Evolutionary conservation across 208 protist genomes (phyloP).

Genomic region (Lotmaria passim): DNA sequence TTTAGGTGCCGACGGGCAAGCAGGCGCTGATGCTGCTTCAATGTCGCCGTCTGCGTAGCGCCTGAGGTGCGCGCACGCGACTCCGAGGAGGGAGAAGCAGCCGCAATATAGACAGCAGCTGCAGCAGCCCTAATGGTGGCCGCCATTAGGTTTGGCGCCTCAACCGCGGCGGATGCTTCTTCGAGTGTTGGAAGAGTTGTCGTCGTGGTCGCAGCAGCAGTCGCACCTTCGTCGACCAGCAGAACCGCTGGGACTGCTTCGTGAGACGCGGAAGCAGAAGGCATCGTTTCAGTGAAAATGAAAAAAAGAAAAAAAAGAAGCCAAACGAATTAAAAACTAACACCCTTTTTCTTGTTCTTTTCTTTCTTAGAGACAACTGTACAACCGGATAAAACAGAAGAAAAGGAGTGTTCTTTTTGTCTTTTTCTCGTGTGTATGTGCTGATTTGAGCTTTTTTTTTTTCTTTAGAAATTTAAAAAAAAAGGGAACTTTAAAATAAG

Average conservation of each 20-base stretch:
- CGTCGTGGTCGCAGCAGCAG: too few species aligned
- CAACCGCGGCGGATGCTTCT: not conserved
- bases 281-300: conserved; percentile 1
- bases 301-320: conserved; percentile 2
- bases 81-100: not conserved
- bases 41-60: not conserved
- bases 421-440: conserved; percentile 3
- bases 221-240: not conserved
- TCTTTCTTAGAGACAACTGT: not conserved
- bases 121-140: not conserved
- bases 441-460: not conserved
- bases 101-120: not conserved
- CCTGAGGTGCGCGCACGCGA: not conserved
- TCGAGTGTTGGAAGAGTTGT: not conserved
- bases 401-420: conserved; percentile 22
- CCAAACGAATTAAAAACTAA: conserved; percentile 7
- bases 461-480: conserved; percentile 7
- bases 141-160: not conserved
- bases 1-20: conserved; percentile 14
- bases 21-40: conserved; percentile 16
- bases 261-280: not conserved
- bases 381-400: conserved; percentile 8
- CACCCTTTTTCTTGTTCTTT: not conserved
- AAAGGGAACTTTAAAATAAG: too few species aligned
- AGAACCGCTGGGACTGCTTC: not conserved